Evolutionary conservation across 352 stramenopile species (phyloP), one percentile per base, ranked within the genome.

Genomic region (Globisporangium acanthophoron): DNA sequence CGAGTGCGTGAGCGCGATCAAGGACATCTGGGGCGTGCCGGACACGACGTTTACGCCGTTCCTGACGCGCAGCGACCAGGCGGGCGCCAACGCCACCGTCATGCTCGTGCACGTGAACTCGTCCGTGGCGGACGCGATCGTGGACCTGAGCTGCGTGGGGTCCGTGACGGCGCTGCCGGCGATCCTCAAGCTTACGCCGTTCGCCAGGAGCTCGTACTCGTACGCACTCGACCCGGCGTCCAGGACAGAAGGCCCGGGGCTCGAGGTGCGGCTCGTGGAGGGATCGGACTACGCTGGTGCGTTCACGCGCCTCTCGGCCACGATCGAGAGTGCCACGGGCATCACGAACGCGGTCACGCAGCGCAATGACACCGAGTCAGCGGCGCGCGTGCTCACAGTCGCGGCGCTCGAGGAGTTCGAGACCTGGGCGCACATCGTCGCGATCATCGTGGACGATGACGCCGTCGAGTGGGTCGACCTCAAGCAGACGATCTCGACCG

Each of bases 121-220:
- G 13, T 53, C 52, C 0, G 52, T 78, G 0, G 80, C 69, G 11
- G 71, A 90, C 24, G 41, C 58, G 2, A 71, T 90, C 11, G 44
- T 82, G 1, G 71, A 73, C 15, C 57, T 88, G 13, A 60, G 69
- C 3, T 90, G 80, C 35, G 61, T 90, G 5, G 56, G 66, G 18
- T 78, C 69, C 46, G 80, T 87, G 21, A 82, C 75, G 3, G 59
- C 73, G 6, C 44, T 89, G 35, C 79, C 79, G 12, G 67, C 79
- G 0, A 80, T 89, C 68, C 66, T 89, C 52, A 89, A 89, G 62
- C 76, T 89, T 52, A 89, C 76, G 64, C 79, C 79, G 31, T 89
- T 89, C 55, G 79, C 77, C 0, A 74, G 74, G n/a, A 82, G 74
- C n/a, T 74, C 72, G 27, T 74, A 73, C 35, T 66, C 62, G 43